A percentile compares a stretch with the other conserved stretches of the same genome.
Conservation (phyloP, 768 basidiomycete genomes). For the Trichaptum fuscoviolaceum region DNA sequence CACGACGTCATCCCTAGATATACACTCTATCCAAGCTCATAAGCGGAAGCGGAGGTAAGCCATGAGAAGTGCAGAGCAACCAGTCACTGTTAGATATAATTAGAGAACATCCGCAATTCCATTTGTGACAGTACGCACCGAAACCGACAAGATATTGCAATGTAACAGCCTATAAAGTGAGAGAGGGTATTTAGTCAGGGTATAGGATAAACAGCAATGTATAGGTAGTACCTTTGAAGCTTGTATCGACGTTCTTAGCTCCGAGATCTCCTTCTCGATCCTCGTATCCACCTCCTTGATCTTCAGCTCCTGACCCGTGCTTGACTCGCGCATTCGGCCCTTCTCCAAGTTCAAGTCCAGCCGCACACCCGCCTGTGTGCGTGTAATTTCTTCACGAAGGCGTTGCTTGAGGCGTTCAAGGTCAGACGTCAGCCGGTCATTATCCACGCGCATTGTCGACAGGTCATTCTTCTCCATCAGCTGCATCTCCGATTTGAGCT, state of each 20-base stretch:
- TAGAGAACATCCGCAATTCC: neutral
- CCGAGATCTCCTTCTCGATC: constrained; percentile 94
- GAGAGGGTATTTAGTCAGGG: constrained; percentile 2
- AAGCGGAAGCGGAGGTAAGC: constrained; percentile 74
- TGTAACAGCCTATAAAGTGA: constrained; percentile 59
- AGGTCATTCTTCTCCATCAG: constrained; percentile 97
- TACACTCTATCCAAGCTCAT: constrained; percentile 14
- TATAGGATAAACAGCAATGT: constrained; percentile 2
- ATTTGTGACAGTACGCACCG: constrained; percentile 43
- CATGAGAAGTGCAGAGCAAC: constrained; percentile 82
- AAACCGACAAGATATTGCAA: constrained; percentile 85
- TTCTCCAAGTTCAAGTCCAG: constrained; percentile 96
- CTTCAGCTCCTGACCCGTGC: constrained; percentile 86
- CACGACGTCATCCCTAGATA: neutral
- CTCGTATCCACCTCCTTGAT: constrained; percentile 96
- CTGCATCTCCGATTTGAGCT: constrained; percentile 93
- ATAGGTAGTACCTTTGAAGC: constrained; percentile 62
- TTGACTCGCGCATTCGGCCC: constrained; percentile 86
- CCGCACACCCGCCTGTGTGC: constrained; percentile 89
- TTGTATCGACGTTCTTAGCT: constrained; percentile 76
- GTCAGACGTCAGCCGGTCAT: constrained; percentile 86
- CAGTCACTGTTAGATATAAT: constrained; percentile 53
- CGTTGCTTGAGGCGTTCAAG: constrained; percentile 94
- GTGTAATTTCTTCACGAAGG: constrained; percentile 83
- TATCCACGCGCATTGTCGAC: constrained; percentile 92